Evolutionary conservation across 2,329 filamentous ascomycete species (phyloP), one percentile per base, ranked within the genome.

Genomic region (Thyridium curvatum): DNA sequence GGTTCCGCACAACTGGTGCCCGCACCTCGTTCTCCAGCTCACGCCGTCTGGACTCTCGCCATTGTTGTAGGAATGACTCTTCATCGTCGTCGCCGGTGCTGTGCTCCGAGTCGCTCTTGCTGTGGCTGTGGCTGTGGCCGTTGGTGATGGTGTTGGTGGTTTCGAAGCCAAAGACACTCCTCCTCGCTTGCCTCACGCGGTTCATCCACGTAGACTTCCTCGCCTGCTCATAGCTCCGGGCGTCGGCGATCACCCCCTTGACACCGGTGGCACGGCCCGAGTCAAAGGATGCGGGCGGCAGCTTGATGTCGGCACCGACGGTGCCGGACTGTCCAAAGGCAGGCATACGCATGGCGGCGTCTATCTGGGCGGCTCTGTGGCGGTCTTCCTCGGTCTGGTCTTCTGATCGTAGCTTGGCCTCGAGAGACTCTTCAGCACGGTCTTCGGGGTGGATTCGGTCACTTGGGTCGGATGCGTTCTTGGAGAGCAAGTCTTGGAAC

Each of bases 211-310:
- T 76, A 50, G 54, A 63, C 52, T 71, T 71, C 49, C 73, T 71
- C 12, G 84, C 83, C 52, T 77, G 71, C 63, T 87, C 83, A 60
- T 84, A 91, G 52, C 81, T 79, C 53, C 85, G 74, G 30, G 86
- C 86, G 56, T 93, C 86, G 51, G 86, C 84, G 54, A 93, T 91
- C 60, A 93, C 86, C 46, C 86, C 86, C 68, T 91, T 91, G 49
- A 89, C 86, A 34, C 86, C 86, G 3, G 86, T 91, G 49, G 85
- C 81, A 48, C 79, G 75, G 41, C 83, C 81, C 38, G 68, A 77
- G 58, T 86, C 77, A 53, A 83, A 82, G 40, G 69, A 72, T 12
- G 68, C 66, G 9, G 77, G 78, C 12, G 79, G 79, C 44, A 85
- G 75, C 54, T 72, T 74, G 52, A 86, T 61, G 41, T 68, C 69